These are phyloP conservation scores for Candida mesenterica DNA, from an alignment of 1,139 yeast species.

Conservation along the genomic window DNA sequence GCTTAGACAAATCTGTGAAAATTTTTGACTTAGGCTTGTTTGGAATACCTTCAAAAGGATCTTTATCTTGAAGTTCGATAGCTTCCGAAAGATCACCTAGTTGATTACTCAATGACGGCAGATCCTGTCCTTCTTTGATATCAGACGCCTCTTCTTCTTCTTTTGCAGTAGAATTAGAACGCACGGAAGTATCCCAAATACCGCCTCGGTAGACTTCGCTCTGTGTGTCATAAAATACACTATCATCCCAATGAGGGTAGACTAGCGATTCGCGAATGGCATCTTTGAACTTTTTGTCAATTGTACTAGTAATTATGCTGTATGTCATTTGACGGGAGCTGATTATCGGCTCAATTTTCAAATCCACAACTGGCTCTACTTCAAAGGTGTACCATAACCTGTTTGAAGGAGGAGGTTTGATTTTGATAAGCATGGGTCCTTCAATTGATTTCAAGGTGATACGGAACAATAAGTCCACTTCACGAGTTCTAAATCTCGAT, in stretches of 20 bases:
- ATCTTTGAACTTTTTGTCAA: constrained; percentile 76
- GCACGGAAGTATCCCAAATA: constrained; percentile 62
- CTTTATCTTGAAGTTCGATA: neutral
- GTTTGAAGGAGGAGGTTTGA: constrained; percentile 89
- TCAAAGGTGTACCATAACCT: constrained; percentile 91
- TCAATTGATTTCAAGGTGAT: constrained; percentile 65
- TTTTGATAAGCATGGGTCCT: constrained; percentile 66
- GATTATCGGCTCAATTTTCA: constrained; percentile 83
- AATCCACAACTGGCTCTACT: constrained; percentile 68
- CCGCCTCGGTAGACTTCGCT: constrained; percentile 85
- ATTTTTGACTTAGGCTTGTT: neutral
- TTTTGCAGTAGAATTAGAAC: constrained; percentile 11
- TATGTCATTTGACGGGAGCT: constrained; percentile 80
- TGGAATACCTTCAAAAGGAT: neutral
- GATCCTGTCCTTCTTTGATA: constrained; percentile 4
- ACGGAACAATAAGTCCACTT: constrained; percentile 73
- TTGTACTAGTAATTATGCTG: constrained; percentile 72
- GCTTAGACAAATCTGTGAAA: neutral
- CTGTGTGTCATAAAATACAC: constrained; percentile 64
- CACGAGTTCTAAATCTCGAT: constrained; percentile 71
- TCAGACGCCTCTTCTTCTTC: constrained; percentile 3
- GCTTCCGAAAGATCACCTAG: constrained; percentile 2
- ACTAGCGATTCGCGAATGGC: constrained; percentile 79
- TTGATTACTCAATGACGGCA: neutral
- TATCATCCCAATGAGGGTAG: constrained; percentile 84